Conservation (phyloP, 176 grass and related monocot species). For the Cymbopogon citratus region DNA sequence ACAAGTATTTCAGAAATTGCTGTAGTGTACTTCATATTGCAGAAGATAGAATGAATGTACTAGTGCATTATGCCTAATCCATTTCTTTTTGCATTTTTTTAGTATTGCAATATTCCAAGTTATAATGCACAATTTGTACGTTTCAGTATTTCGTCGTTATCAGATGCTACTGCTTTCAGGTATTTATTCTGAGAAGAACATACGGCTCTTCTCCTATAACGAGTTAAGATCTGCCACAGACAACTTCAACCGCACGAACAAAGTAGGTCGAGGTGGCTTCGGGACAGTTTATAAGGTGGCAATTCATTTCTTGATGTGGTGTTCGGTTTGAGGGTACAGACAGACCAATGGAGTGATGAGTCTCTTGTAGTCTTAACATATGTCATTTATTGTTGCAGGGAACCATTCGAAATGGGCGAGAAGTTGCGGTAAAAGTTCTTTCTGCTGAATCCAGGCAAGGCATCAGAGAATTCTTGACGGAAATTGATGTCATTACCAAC, state of each 20-base stretch:
- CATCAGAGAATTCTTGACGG: conserved; percentile 84
- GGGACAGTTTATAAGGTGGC: conserved; percentile 85
- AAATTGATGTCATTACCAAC: conserved; percentile 79
- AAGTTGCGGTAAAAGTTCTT: conserved; percentile 80
- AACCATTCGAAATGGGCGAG: conserved; percentile 44
- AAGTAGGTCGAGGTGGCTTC: conserved; percentile 77
- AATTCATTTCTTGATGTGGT: background rate
- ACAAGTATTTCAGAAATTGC: background rate
- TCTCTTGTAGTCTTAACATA: background rate
- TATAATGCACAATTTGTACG: too few species aligned
- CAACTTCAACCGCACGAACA: conserved; percentile 59
- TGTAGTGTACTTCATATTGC: background rate
- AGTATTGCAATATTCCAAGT: background rate
- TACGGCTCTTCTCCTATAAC: conserved; percentile 66
- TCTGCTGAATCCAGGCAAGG: conserved; percentile 91
- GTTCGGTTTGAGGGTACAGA: background rate
- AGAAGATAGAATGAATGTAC: background rate
- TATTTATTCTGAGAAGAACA: conserved; percentile 71
- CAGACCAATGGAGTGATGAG: background rate
- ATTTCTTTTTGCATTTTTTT: background rate
- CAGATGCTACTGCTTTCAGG: conserved; percentile 46
- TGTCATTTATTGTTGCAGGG: conserved; percentile 38
- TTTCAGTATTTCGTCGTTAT: too few species aligned
- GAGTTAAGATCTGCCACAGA: conserved; percentile 77
- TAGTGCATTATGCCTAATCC: background rate